Evolutionary conservation across 2,329 filamentous ascomycete genomes (phyloP), one percentile per base, ranked within the genome.

Genomic region (Fusarium albosuccineum): DNA sequence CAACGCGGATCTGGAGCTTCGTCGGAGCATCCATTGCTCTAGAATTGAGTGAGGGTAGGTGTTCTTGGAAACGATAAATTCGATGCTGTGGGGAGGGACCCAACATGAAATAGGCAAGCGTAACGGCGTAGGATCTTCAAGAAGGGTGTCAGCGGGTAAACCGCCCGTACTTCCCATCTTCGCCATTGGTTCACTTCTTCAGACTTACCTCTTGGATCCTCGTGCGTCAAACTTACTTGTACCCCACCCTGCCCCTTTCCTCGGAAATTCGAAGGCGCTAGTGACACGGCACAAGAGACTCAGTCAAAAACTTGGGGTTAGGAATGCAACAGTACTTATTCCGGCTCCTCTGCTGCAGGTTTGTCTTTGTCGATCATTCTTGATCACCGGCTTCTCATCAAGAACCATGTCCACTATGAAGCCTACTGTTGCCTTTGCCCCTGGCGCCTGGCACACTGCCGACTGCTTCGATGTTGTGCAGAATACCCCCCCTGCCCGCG

Each of bases 381-480:
- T 33, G 9, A 33, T 33, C 8, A 33, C 11, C 8, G 3, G 2
- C 30, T 9, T 33, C 11, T 9, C 30, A 33, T 33, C 30, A 9
- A 22, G 22, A 45, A 45, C 8, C 44, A 66, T 66, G 63, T 27
- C 56, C 13, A 8, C 4, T 30, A 17, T 54, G 9, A 62, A 70
- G 2, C 66, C 68, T 11, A 68, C 44, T 22, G 71, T 82, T n/a
- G 70, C 82, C 13, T 76, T 82, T 48, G 75, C 76, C 11, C 78
- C 79, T 0, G 81, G 81, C 13, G 80, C 79, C 14, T 82, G 79
- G 78, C 71, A 80, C 53, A 66, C 64, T 1, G 74, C 79, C 3
- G 56, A 60, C 27, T 67, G 72, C 53, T 82, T 75, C 51, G 64
- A 75, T 29, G 56, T 64, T 3, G 66, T 79, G 3, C 74, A 73